Conservation (phyloP, 768 basidiomycete species). For the Tulasnella sp. region DNA sequence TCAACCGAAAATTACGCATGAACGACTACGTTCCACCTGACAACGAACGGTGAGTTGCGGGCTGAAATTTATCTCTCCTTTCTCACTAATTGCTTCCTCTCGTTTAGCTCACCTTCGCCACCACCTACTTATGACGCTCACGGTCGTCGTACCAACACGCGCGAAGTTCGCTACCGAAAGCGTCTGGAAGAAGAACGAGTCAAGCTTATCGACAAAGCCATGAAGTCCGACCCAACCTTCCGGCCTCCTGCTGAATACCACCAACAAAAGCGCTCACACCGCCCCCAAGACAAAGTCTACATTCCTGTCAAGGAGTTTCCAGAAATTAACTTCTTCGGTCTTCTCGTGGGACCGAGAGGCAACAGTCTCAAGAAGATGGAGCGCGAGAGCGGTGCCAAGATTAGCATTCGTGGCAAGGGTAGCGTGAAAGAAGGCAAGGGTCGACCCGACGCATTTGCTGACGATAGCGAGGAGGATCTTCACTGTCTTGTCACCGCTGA, state of each 20-base stretch:
- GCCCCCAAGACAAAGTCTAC: conserved; percentile 97
- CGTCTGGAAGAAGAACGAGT: conserved; percentile 93
- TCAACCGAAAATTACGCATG: conserved; percentile 89
- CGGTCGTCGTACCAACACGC: conserved; percentile 96
- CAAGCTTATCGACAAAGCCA: conserved; percentile 89
- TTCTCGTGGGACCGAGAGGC: conserved; percentile 96
- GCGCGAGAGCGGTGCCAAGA: conserved; percentile 95
- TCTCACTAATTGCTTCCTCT: conserved; percentile 35
- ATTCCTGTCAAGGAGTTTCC: conserved; percentile 99
- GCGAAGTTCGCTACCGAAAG: conserved; percentile 97
- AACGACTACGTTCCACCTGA: conserved; percentile 97
- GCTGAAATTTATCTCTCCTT: conserved; percentile 25
- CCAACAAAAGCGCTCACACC: conserved; percentile 88
- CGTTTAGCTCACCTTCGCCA: conserved; percentile 83
- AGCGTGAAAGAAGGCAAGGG: conserved; percentile 99
- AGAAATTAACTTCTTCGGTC: conserved; percentile 99
- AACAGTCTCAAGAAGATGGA: conserved; percentile 99
- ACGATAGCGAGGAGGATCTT: conserved; percentile 97
- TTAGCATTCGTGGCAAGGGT: conserved; percentile 97
- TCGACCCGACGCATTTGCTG: conserved; percentile 89
- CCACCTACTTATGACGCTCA: conserved; percentile 97
- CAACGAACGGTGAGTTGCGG: conserved; percentile 67
- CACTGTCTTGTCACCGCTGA: conserved; percentile 97
- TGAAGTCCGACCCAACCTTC: conserved; percentile 98
- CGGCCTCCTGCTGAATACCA: conserved; percentile 96